Conservation (phyloP, 192 early-diverging fungal species). For the Umbelopsis ramanniana region DNA sequence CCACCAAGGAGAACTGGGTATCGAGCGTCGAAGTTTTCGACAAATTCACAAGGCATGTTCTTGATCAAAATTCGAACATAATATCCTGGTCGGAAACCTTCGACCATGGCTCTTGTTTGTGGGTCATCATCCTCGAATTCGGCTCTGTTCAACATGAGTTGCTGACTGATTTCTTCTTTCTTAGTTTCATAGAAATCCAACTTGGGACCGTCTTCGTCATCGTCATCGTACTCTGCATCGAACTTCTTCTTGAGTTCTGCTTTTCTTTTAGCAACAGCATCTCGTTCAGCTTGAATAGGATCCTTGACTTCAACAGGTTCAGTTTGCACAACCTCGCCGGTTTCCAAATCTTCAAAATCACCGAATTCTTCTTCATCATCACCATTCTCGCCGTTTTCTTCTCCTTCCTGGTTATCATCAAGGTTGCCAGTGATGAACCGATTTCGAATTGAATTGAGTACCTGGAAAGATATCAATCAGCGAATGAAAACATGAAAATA, state of each 20-base stretch:
- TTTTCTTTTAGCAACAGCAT: constrained; percentile 80
- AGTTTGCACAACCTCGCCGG: constrained; percentile 52
- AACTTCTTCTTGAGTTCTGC: constrained; percentile 93
- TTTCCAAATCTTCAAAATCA: constrained; percentile 84
- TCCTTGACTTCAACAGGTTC: constrained; percentile 49
- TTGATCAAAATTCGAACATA: constrained; percentile 93
- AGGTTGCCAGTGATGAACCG: constrained; percentile 79
- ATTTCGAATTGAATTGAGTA: constrained; percentile 68
- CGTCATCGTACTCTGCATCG: constrained; percentile 88
- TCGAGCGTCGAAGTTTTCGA: constrained; percentile 86
- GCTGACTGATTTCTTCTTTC: constrained; percentile 89
- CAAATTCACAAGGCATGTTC: constrained; percentile 94
- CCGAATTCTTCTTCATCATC: constrained; percentile 67
- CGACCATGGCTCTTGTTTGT: constrained; percentile 75
- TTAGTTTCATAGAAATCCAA: constrained; percentile 86
- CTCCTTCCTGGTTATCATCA: constrained; percentile 41
- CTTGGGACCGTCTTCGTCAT: constrained; percentile 58
- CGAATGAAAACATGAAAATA: no score
- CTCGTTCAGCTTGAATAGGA: constrained; percentile 61
- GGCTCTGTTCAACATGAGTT: constrained; percentile 77
- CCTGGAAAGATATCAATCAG: constrained; percentile 23
- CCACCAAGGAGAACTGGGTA: constrained; percentile 95
- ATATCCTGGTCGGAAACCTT: constrained; percentile 91
- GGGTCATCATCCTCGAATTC: constrained; percentile 90
- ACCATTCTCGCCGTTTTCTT: constrained; percentile 38